Base-by-base conservation (phyloP, 352 stramenopile genomes). In the Pythium rhizo-oryzae region DNA sequence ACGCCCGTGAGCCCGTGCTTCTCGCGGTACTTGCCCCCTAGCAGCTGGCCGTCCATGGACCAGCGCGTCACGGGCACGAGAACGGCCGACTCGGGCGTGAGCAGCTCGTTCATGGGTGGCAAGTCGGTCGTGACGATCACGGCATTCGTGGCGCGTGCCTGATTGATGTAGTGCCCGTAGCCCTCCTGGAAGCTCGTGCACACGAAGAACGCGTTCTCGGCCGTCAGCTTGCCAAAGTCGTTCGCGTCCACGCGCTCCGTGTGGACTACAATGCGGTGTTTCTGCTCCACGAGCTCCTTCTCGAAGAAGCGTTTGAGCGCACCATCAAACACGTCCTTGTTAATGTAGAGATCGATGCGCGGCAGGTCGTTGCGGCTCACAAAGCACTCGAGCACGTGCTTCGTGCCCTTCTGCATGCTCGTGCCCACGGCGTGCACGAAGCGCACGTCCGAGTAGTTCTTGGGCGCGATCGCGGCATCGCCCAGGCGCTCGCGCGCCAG, bases 91-190 rank as follows among this genome's bases (percentile, higher is more conserved):
- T 59, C 37, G 2, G 63, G 63, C 24, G 76, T 81, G 24, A 91
- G 43, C 18, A 90, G 74, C 66, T 92, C 81, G 62, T 86, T 90
- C 82, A 90, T 90, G 0, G 82, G 80, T 12, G 80, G 78, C 23
- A 83, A 54, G 49, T 89, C 72, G 0, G 82, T 81, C 2, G 80
- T 77, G 19, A 90, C 28, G 25, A 90, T 83, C 12, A 89, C 55
- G 0, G 59, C 80, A 8, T 75, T 68, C 18, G 71, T 74, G 19
- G 80, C 77, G 7, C 80, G 77, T 15, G 80, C 82, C 33, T 90
- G 82, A 68, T 90, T 90, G 61, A 89, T 90, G 64, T 89, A 90
- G 70, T 89, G 82, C 7, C 82, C 83, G 44, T 85, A 91, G 13
- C 81, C 81, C 62, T 92, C 84, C 53, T 79, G 67, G 19, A 69